Evolutionary conservation across 768 basidiomycete species (phyloP).

Genomic region (Hebeloma cylindrosporum): DNA sequence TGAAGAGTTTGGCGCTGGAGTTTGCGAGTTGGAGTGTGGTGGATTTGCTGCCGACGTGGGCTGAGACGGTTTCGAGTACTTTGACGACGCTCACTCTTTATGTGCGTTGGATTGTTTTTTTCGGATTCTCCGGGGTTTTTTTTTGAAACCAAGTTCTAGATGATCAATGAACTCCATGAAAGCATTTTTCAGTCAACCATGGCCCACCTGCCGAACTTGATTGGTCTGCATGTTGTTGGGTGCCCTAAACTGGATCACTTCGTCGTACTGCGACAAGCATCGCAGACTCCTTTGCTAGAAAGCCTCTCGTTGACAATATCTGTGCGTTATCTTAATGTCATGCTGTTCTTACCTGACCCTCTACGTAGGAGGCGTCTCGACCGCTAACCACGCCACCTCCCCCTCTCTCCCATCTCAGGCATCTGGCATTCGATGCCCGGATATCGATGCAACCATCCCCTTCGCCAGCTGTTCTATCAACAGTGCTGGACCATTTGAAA

Average conservation of each 20-base stretch:
- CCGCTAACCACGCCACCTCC: conserved; percentile 29
- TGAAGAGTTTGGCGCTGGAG: conserved; percentile 54
- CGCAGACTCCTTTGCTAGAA: conserved; percentile 54
- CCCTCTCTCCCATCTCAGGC: conserved; percentile 41
- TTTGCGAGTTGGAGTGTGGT: conserved; percentile 63
- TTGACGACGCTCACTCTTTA: conserved; percentile 57
- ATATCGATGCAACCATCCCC: conserved; percentile 31
- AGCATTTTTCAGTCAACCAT: conserved; percentile 48
- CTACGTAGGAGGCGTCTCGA: conserved; percentile 36
- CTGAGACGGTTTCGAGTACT: conserved; percentile 38
- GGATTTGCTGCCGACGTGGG: conserved; percentile 61
- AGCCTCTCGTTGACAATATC: conserved; percentile 61
- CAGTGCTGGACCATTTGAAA: conserved; percentile 34
- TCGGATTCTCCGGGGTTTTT: neutral
- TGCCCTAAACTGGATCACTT: conserved; percentile 60
- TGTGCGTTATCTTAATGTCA: conserved; percentile 36
- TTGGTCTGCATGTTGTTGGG: conserved; percentile 58
- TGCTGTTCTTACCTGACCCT: conserved; percentile 3
- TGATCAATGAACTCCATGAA: conserved; percentile 54
- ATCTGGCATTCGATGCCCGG: conserved; percentile 56
- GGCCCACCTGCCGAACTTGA: conserved; percentile 49
- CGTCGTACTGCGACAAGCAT: conserved; percentile 44
- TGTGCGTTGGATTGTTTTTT: conserved; percentile 39
- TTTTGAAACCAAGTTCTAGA: conserved; percentile 38
- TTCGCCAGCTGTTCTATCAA: conserved; percentile 26